phyloP scores from a whole-genome alignment of 23 red algal species.

The Gracilaria vermiculophylla region DNA sequence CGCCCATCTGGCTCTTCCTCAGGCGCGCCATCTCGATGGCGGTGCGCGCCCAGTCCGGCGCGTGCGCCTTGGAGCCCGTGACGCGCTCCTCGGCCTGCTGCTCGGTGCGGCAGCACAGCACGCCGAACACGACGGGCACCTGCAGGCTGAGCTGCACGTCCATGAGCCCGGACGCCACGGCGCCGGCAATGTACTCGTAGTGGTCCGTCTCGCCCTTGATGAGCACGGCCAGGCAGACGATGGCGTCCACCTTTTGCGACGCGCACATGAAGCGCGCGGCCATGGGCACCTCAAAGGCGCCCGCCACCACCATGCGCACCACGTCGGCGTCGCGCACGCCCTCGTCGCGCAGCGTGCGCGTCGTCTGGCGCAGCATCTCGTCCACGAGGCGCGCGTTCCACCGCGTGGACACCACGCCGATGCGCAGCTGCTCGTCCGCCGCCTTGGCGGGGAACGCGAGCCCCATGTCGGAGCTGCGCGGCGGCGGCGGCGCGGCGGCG shows the following conservation, averaged over 20 bases:
- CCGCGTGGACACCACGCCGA: conserved; percentile 79
- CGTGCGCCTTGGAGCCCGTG: conserved; percentile 71
- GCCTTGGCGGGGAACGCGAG: conserved; percentile 34
- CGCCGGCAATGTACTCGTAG: conserved; percentile 84
- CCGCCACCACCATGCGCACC: conserved; percentile 89
- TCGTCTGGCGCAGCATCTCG: conserved; percentile 45
- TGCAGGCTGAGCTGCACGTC: conserved; percentile 66
- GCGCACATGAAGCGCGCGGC: conserved; percentile 84
- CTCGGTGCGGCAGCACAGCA: conserved; percentile 80
- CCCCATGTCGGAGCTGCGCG: conserved; percentile 35
- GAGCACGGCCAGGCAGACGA: conserved; percentile 74
- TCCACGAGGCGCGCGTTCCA: conserved; percentile 68
- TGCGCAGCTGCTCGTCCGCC: conserved; percentile 41
- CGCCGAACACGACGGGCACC: conserved; percentile 86
- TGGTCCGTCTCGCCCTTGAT: conserved; percentile 95
- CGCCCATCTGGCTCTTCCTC: conserved; percentile 65
- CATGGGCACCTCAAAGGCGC: conserved; percentile 84
- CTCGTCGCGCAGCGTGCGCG: conserved; percentile 37
- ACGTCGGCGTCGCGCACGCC: conserved; percentile 53
- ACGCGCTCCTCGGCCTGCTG: conserved; percentile 75
- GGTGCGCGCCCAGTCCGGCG: conserved; percentile 81
- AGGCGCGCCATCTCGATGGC: conserved; percentile 91
- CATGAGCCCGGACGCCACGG: conserved; percentile 73
- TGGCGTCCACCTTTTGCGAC: conserved; percentile 85
- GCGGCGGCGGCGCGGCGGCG: not conserved